Conservation (phyloP, 1,284 basidiomycete species). For the Sparassis latifolia region DNA sequence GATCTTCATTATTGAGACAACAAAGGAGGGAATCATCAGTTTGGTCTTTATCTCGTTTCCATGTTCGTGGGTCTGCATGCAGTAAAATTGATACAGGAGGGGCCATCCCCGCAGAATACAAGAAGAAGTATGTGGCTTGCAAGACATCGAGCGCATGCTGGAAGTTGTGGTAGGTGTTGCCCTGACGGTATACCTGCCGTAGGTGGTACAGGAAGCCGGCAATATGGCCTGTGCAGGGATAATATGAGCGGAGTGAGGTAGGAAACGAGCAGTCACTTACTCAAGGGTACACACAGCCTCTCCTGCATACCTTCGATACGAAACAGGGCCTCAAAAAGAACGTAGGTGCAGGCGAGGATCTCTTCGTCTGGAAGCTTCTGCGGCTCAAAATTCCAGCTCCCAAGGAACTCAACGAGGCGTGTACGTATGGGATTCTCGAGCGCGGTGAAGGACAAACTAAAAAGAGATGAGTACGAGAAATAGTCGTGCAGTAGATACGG, state of each 20-base stretch:
- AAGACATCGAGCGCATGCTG: constrained; percentile 92
- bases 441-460: constrained; percentile 26
- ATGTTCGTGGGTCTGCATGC: constrained; percentile 34
- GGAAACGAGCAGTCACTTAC: constrained; percentile 37
- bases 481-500: constrained; percentile 19
- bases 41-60: constrained; percentile 34
- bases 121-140: constrained; percentile 84
- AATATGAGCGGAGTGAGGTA: not conserved
- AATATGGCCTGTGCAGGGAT: constrained; percentile 50
- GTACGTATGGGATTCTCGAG: constrained; percentile 32
- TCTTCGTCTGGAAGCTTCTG: constrained; percentile 76
- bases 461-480: constrained; percentile 6
- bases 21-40: constrained; percentile 42
- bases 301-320: constrained; percentile 71
- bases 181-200: constrained; percentile 77
- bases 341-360: constrained; percentile 70
- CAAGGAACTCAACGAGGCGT: constrained; percentile 59
- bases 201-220: constrained; percentile 76
- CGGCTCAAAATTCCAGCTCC: constrained; percentile 85
- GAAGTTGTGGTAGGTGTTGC: constrained; percentile 95
- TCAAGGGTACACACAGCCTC: constrained; percentile 54
- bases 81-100: constrained; percentile 64
- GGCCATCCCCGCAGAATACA: constrained; percentile 70
- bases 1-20: constrained; percentile 56
- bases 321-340: constrained; percentile 72